Percentiles rank a stretch among this genome's conserved stretches.
phyloP scores from a whole-genome alignment of 768 basidiomycete species.

The Tulasnella sp. region DNA sequence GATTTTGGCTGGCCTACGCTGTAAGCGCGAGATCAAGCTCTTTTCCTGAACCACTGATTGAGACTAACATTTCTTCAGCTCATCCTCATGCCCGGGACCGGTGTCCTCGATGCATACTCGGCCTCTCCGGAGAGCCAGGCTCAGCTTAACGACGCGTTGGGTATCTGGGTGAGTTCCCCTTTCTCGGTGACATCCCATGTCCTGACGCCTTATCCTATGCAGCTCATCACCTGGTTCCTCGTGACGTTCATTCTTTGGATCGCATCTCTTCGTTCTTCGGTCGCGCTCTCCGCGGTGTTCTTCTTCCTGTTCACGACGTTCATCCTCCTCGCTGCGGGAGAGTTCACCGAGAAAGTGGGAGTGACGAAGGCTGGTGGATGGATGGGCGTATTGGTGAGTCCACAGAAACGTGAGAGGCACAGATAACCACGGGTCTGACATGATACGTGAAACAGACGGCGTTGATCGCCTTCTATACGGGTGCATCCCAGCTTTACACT shows the following conservation, averaged over 20 bases:
- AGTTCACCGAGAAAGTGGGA: slow-evolving; percentile 23
- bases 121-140: not conserved
- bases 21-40: not conserved
- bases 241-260: slow-evolving; percentile 36
- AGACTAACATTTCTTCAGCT: not conserved
- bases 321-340: slow-evolving; percentile 33
- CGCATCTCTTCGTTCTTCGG: slow-evolving; percentile 37
- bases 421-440: no score
- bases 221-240: slow-evolving; percentile 60
- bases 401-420: no score
- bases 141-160: slow-evolving; percentile 39
- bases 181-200: not conserved
- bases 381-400: slow-evolving; percentile 5
- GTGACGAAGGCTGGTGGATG: slow-evolving; percentile 24
- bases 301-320: slow-evolving; percentile 44
- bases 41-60: not conserved
- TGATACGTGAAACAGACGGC: not conserved
- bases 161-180: slow-evolving; percentile 34
- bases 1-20: slow-evolving; percentile 9
- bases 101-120: slow-evolving; percentile 40
- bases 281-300: slow-evolving; percentile 40
- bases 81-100: not conserved
- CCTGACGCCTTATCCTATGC: not conserved
- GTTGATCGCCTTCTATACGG: not conserved
- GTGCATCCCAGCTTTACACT: not conserved